These are phyloP conservation scores for Cicer chorassanicum DNA, from an alignment of 306 rosid species.

Conservation along the genomic window DNA sequence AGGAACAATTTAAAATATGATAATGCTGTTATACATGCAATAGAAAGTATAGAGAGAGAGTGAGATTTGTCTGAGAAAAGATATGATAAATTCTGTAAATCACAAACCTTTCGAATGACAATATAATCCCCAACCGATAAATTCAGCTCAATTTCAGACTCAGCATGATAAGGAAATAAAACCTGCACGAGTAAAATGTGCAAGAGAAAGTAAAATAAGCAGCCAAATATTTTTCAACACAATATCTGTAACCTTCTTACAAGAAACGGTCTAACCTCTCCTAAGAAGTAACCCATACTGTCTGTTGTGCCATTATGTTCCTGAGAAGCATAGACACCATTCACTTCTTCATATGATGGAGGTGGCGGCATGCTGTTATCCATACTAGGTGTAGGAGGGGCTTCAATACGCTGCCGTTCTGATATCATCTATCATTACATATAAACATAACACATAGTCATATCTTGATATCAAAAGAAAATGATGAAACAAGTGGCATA, in stretches of 20 bases:
- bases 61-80: background rate
- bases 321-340: conserved; percentile 80
- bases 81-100: conserved; percentile 26
- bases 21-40: conserved; percentile 1
- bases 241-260: conserved; percentile 15
- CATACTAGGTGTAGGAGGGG: conserved; percentile 74
- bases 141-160: conserved; percentile 86
- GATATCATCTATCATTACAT: conserved; percentile 72
- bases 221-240: conserved; percentile 19
- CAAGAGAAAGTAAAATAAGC: conserved; percentile 30
- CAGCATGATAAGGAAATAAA: conserved; percentile 77
- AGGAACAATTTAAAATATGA: conserved; percentile 25
- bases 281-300: conserved; percentile 82
- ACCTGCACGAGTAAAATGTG: conserved; percentile 58
- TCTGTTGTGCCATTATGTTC: conserved; percentile 73
- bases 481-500: conserved; percentile 29
- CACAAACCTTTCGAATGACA: conserved; percentile 83
- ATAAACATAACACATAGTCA: conserved; percentile 37
- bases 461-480: conserved; percentile 40
- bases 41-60: conserved; percentile 21
- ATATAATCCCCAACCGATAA: conserved; percentile 82
- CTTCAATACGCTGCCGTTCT: conserved; percentile 90
- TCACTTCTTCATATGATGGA: conserved; percentile 87
- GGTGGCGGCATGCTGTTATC: conserved; percentile 82
- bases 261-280: conserved; percentile 72